Evolutionary conservation across 1,284 basidiomycete species (phyloP), one percentile per base, ranked within the genome.

Genomic region (Puccinia polysora): DNA sequence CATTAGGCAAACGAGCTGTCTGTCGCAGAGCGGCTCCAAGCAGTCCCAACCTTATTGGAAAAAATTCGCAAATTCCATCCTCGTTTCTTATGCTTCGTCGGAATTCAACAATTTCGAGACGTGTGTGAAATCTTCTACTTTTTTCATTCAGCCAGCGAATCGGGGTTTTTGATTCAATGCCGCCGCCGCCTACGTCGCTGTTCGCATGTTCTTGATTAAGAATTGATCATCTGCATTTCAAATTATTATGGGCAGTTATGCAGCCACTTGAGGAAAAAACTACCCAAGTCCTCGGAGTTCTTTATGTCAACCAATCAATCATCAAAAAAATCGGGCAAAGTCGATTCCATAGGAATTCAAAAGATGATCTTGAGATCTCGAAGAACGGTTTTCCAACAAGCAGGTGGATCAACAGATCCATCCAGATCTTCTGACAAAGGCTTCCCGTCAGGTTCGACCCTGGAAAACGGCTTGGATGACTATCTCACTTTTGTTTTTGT

Each of bases 1-100:
- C n/a, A n/a, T 8, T 23, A 60, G 58, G 58, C 58, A 60, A 60
- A 60, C 58, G 58, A 60, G 15, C 58, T 60, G 5, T 43, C 58
- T 18, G 4, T 3, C 14, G n/a, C 20, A 4, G 58, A 60, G 25
- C n/a, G 58, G 5, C 58, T 43, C 6, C 5, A 60, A 60, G 58
- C 14, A 10, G 58, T 60, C 18, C 38, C 58, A 15, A 36, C 28
- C 15, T 45, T 60, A n/a, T 23, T 60, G 4, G 20, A 15, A 23
- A 60, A 60, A 45, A 40, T 60, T 10, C 28, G 25, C 34, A 43
- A 25, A 8, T 60, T 60, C 34, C 34, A 45, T 14, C 58, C 58
- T 60, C 34, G 40, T 2, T 40, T 60, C 58, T 45, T 60, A 45
- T 60, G 58, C 15, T 60, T 60, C 28, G 58, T 60, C 40, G 58